Base-by-base conservation (phyloP, 2,329 filamentous ascomycete species). In the Stagonosporopsis vannaccii region DNA sequence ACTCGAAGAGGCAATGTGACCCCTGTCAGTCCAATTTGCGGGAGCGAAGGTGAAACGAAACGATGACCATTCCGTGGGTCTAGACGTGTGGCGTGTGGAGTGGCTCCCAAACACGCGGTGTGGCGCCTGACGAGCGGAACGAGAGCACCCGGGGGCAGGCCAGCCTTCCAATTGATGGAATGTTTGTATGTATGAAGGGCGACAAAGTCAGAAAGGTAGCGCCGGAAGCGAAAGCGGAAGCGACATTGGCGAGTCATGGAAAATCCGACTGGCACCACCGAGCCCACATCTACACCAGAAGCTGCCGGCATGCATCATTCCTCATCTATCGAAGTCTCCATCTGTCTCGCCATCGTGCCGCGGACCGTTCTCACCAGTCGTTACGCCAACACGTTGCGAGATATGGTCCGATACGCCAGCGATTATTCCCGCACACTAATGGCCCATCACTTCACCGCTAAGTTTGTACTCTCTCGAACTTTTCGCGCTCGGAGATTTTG, bases 101-200 rank as follows among this genome's bases (percentile, higher is more conserved):
- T 46, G 40, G 49, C 42, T 44, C 33, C 39, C 23, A 39, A 52
- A 56, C 47, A 47, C 26, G 35, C 51, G 36, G 13, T 51, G 25
- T 43, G 48, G 37, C 23, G 42, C 20, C 32, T 43, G 19, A 43
- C 22, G 12, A 47, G 37, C 30, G 39, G 13, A 33, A 5, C 41
- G 33, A 44, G 30, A 44, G 6, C 32, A 20, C 39, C 48, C 23
- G 26, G 41, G 44, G 17, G 33, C 33, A 36, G 22, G 40, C 13
- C 17, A 35, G 26, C 15, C 13, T 12, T 58, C 58, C 41, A 57
- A 66, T 68, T 68, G 65, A 65, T 60, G 63, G 65, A 66, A 63
- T 47, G 49, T 50, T 36, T 41, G 37, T 26, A 19, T 20, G 50
- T 28, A 44, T 25, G 17, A 42, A 44, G 20, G 17, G 19, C 39